A percentile compares a stretch with the other conserved stretches of the same genome.
Evolutionary conservation across 2,329 filamentous ascomycete species (phyloP).

Genomic region (Paecilomyces niveus): DNA sequence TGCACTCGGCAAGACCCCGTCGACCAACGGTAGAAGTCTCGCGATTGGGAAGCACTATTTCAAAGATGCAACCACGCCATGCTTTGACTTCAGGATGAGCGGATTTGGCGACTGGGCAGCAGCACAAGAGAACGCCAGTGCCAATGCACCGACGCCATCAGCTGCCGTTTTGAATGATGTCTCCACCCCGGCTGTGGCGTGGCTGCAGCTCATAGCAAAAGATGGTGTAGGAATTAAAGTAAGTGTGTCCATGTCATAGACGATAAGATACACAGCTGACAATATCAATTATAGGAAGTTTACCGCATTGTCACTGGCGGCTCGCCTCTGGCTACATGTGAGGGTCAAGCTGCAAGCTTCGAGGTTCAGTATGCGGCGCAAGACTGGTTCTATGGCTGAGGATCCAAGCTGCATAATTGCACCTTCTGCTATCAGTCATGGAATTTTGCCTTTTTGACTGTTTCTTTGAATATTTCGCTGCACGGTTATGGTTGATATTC

Average conservation of each 20-base stretch:
- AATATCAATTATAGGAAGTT: slow-evolving; percentile 24
- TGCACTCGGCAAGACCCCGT: slow-evolving; percentile 9
- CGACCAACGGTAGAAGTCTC: slow-evolving; percentile 10
- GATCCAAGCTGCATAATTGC: too few relatives aligned
- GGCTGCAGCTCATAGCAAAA: slow-evolving; percentile 24
- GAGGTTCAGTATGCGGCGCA: slow-evolving; percentile 34
- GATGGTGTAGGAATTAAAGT: slow-evolving; percentile 24
- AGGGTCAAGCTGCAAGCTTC: slow-evolving; percentile 20
- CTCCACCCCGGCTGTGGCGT: slow-evolving; percentile 19
- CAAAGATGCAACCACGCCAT: slow-evolving; percentile 14
- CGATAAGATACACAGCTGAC: slow-evolving; percentile 8
- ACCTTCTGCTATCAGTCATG: too few relatives aligned
- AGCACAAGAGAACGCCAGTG: slow-evolving; percentile 19
- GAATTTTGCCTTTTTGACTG: too few relatives aligned
- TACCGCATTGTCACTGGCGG: slow-evolving; percentile 36
- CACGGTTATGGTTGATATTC: too few relatives aligned
- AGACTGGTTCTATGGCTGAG: slow-evolving; percentile 37
- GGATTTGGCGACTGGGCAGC: slow-evolving; percentile 18
- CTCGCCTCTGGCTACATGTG: slow-evolving; percentile 25
- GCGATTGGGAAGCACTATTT: slow-evolving; percentile 34
- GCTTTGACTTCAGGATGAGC: slow-evolving; percentile 24
- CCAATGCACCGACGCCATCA: slow-evolving; percentile 17
- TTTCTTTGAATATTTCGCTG: too few relatives aligned
- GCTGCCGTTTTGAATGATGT: not conserved
- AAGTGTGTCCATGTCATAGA: slow-evolving; percentile 10